Evolutionary conservation across 1,139 yeast genomes (phyloP).

Genomic region (Taphrina pruni): DNA sequence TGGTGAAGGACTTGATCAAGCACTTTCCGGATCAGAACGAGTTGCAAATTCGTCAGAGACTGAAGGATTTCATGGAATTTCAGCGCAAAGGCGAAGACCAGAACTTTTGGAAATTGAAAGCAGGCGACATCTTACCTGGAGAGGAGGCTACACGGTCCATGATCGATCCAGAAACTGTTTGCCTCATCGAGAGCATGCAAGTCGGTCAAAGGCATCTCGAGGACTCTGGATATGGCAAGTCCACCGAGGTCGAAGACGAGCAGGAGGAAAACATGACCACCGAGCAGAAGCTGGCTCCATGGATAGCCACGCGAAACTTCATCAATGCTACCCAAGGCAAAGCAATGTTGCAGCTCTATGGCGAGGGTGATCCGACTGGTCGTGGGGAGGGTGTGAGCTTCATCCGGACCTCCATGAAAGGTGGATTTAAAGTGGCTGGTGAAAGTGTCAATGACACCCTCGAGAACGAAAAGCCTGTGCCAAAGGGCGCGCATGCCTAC

Average conservation of each 20-base stretch:
- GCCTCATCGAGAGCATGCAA: constrained; percentile 89
- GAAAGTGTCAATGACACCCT: constrained; percentile 55
- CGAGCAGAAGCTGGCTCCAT: constrained; percentile 88
- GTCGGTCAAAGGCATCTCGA: constrained; percentile 85
- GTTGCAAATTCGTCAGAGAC: constrained; percentile 93
- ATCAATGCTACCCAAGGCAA: constrained; percentile 94
- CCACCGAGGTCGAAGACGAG: constrained; percentile 55
- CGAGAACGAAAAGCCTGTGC: constrained; percentile 50
- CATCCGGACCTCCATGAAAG: constrained; percentile 90
- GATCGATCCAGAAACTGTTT: constrained; percentile 90
- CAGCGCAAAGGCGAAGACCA: constrained; percentile 95
- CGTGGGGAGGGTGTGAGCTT: constrained; percentile 91
- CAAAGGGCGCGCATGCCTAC: constrained; percentile 69
- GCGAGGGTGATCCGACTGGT: constrained; percentile 97
- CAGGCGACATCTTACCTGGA: constrained; percentile 70
- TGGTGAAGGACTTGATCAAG: constrained; percentile 84
- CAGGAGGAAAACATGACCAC: constrained; percentile 59
- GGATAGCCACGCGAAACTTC: constrained; percentile 91
- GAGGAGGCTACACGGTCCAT: constrained; percentile 82
- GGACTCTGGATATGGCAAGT: constrained; percentile 66
- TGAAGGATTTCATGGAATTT: constrained; percentile 97
- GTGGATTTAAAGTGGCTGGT: constrained; percentile 78
- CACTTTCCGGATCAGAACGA: constrained; percentile 98
- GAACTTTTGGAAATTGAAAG: constrained; percentile 91
- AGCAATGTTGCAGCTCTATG: constrained; percentile 93